Percentiles rank a stretch among this genome's conserved stretches.
These are phyloP conservation scores for Arthrobotrys megalospora DNA, from an alignment of 2,329 filamentous ascomycete genomes.

Conservation along the genomic window DNA sequence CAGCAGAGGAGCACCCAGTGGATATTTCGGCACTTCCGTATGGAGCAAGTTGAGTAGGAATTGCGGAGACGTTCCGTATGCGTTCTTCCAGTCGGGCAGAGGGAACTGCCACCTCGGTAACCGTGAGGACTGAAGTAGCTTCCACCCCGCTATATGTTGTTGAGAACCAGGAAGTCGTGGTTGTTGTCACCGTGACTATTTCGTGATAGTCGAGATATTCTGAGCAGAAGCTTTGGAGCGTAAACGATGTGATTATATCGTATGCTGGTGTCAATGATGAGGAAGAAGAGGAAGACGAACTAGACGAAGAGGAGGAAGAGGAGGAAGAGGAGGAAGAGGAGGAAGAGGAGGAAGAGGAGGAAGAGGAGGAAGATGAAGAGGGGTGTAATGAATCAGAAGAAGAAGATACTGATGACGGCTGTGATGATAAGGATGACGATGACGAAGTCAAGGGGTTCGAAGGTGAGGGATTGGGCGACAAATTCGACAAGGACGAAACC, in stretches of 20 bases:
- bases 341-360: neutral
- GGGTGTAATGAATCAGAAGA: neutral
- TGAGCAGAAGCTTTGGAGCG: constrained; percentile 12
- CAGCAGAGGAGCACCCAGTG: constrained; percentile 4
- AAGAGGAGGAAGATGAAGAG: neutral
- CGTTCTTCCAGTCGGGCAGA: neutral
- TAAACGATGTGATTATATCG: constrained; percentile 2
- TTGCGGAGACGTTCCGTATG: neutral
- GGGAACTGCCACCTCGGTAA: neutral
- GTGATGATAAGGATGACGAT: neutral
- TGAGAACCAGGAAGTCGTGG: neutral
- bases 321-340: neutral
- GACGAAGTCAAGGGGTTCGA: neutral
- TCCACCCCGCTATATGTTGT: neutral
- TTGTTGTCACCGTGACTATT: neutral
- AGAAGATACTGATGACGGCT: too few species aligned
- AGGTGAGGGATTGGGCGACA: neutral
- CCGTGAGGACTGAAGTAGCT: neutral
- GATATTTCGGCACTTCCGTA: neutral
- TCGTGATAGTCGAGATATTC: neutral
- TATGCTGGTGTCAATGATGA: neutral
- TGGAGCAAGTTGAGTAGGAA: neutral
- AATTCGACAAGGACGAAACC: neutral
- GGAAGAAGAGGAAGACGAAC: neutral
- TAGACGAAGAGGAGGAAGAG: neutral